Evolutionary conservation across 1,284 basidiomycete species (phyloP), one percentile per base, ranked within the genome.

Genomic region (Pulchroboletus neoregius): DNA sequence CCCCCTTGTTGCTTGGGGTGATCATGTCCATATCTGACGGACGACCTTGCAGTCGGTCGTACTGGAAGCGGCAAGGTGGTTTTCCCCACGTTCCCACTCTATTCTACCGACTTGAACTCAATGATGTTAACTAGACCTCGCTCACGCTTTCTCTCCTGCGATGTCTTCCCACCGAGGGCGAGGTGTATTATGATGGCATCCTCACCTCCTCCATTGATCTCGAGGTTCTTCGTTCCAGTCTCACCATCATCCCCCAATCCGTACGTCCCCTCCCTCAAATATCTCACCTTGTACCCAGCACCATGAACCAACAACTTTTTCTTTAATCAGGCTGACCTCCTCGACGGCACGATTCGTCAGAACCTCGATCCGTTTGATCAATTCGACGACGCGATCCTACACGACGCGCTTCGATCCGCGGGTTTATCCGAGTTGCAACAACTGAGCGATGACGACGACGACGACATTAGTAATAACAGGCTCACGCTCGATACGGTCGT

Each of bases 331-430:
- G 28, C 28, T n/a, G 28, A 30, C 6, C 28, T 30, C 28, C 28
- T 30, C 13, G 13, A 30, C 13, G 28, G 28, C 12, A 30, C 28
- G 28, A 30, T 30, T n/a, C 28, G 28, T n/a, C 28, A 77, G 43
- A 82, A 82, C 57, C 61, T 86, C 20, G 84, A 85, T 57, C 87
- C 88, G 0, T 91, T 91, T 61, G 77, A 74, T 6, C 75, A 84
- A 59, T 74, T 82, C 59, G 84, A 88, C 43, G 88, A 92, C 60
- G 76, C 76, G 2, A 68, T 67, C 4, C 65, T 84, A 6, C 6
- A 30, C 13, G 28, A n/a, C n/a, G 28, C 28, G 13, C 28, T 30
- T 30, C 28, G 28, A 12, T 30, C 28, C 12, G 28, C 28, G 7
- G 28, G 28, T 30, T 10, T 30, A 15, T 78, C 73, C 54, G 68